Base-by-base conservation (phyloP, 2,329 filamentous ascomycete species). In the Teratosphaeria nubilosa region DNA sequence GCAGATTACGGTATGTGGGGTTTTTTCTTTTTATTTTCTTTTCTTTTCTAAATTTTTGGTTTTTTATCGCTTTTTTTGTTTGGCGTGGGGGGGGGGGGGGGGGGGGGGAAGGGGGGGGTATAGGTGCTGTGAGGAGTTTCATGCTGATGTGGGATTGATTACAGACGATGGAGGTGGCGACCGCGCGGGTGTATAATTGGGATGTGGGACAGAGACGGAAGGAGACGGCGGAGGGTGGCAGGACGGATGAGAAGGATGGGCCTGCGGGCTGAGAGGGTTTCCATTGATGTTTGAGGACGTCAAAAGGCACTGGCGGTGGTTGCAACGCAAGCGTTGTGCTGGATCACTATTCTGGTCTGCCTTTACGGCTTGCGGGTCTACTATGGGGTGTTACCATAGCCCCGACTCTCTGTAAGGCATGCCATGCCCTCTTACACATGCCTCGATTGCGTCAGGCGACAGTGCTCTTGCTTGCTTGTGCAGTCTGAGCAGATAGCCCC, bases 121-220 rank as follows among this genome's bases (percentile, higher is more conserved):
- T n/a, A n/a, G n/a, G n/a, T n/a, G 5, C 27, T 30, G 27, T 5
- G 27, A 30, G 11, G 24, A 6, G 9, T 54, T 55, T 5, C 13
- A 4, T 11, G 22, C 56, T 56, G 7, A 51, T 10, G 41, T 30
- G 27, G 2, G 27, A 30, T 24, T 50, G 22, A 9, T 52, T 50
- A n/a, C 65, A 95, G 90, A 96, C 91, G 0, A 86, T 99, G 79
- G 94, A 99, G 75, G 94, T 99, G 34, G 94, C 94, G 3, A 91
- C 92, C 48, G 94, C 94, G 24, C 82, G 94, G 63, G 91, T 99
- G n/a, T 97, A 99, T 75, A 99, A 99, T 75, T 97, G 94, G 92
- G 94, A 99, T 69, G 91, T 99, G 4, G 90, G 92, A 51, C 89
- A 96, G 78, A 90, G 95, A 76, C 82, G 94, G 66, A 96, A 96